A percentile compares a stretch with the other conserved stretches of the same genome.
These are phyloP conservation scores for Jasminum sambac DNA, from an alignment of 257 asterid species.

Conservation along the genomic window DNA sequence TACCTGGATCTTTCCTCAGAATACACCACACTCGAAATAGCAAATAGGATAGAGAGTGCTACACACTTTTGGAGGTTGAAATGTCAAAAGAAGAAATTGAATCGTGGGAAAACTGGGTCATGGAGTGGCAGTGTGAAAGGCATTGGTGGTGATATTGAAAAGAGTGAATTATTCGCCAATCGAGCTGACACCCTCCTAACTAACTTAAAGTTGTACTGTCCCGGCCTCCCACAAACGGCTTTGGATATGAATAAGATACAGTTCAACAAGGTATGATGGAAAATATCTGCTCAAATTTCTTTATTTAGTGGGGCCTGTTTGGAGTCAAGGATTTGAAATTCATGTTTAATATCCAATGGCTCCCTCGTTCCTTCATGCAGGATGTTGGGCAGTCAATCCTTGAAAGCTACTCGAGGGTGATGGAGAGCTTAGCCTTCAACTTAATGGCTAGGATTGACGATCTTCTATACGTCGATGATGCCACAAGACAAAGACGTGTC, in stretches of 20 bases:
- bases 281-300: neutral
- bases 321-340: neutral
- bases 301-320: neutral
- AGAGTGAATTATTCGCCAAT: constrained; percentile 57
- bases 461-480: constrained; percentile 78
- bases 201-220: constrained; percentile 70
- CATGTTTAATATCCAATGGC: neutral
- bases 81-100: constrained; percentile 48
- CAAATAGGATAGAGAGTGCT: constrained; percentile 74
- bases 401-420: constrained; percentile 94
- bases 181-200: constrained; percentile 73
- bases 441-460: constrained; percentile 82
- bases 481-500: constrained; percentile 65
- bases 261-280: constrained; percentile 66
- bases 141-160: constrained; percentile 49
- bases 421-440: constrained; percentile 82
- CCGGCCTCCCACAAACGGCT: constrained; percentile 83
- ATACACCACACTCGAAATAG: constrained; percentile 66
- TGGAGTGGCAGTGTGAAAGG: constrained; percentile 75
- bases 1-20: constrained; percentile 81
- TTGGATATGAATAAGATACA: constrained; percentile 83
- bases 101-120: constrained; percentile 39
- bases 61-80: constrained; percentile 76
- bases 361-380: constrained; percentile 32
- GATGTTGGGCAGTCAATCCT: constrained; percentile 97